Percentiles rank a stretch among this genome's conserved stretches.
Conservation (phyloP, 208 protist species). For the Wallacemonas sp. region DNA sequence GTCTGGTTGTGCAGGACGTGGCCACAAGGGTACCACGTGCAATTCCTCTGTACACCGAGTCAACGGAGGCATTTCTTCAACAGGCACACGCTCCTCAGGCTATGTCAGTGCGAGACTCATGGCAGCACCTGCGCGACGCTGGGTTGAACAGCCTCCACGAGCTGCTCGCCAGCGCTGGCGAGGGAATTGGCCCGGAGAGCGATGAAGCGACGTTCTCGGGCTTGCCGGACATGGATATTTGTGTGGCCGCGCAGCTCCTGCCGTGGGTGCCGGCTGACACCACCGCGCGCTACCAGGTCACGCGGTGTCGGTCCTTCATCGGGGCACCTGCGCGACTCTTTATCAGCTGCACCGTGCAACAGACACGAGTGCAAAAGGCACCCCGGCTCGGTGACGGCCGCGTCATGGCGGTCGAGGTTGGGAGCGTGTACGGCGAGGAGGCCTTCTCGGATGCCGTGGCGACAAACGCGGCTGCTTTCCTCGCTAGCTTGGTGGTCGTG, state of each 20-base stretch:
- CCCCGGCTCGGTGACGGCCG: slow-evolving; percentile 11
- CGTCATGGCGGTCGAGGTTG: background rate
- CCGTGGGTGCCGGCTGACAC: background rate
- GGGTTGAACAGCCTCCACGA: slow-evolving; percentile 7
- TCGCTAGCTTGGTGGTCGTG: too few species aligned
- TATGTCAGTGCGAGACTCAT: slow-evolving; percentile 19
- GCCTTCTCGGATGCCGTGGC: slow-evolving; percentile 1
- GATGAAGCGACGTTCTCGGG: background rate
- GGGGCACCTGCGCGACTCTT: slow-evolving; percentile 15
- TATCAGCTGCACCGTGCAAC: slow-evolving; percentile 33
- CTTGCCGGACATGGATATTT: slow-evolving; percentile 4
- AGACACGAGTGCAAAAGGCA: slow-evolving; percentile 23
- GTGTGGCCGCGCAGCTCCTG: background rate
- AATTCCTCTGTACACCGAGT: slow-evolving; percentile 25
- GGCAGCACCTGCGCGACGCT: background rate
- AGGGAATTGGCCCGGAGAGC: background rate
- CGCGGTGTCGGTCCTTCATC: slow-evolving; percentile 17
- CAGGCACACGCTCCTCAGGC: slow-evolving; percentile 15
- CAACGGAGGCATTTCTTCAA: slow-evolving; percentile 40
- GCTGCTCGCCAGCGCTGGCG: background rate
- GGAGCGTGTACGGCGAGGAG: slow-evolving; percentile 2
- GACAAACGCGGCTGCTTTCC: too few species aligned
- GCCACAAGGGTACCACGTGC: slow-evolving; percentile 6
- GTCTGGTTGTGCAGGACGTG: slow-evolving; percentile 16
- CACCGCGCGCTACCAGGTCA: background rate